Percentiles rank a stretch among this genome's conserved stretches.
phyloP scores from a whole-genome alignment of 169 alveolate genomes.

The Amoebophrya sp. region DNA sequence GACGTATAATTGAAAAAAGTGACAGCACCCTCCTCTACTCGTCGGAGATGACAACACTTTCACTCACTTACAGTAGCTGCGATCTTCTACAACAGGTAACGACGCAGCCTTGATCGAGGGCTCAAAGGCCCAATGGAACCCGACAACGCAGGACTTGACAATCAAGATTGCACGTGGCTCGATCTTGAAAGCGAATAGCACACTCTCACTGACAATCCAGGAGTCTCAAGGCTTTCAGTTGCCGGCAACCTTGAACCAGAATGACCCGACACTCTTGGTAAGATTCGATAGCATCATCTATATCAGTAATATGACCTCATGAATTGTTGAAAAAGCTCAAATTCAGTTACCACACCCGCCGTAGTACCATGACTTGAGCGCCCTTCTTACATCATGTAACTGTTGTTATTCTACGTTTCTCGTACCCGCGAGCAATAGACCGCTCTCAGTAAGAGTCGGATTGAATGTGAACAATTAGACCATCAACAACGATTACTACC shows the following conservation, averaged over 20 bases:
- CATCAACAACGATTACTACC: background rate
- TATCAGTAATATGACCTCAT: no score
- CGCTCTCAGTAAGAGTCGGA: no score
- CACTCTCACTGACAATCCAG: background rate
- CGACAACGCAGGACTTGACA: conserved; percentile 25
- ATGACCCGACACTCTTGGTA: background rate
- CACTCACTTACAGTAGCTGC: no score
- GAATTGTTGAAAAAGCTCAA: no score
- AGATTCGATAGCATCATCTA: background rate
- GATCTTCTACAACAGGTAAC: no score
- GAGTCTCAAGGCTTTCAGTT: conserved; percentile 32
- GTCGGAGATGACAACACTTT: no score
- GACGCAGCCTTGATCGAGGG: conserved; percentile 26
- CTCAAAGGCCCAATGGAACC: conserved; percentile 29
- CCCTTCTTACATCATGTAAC: background rate
- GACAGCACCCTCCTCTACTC: no score
- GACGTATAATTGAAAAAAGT: no score
- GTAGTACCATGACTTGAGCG: no score
- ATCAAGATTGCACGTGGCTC: conserved; percentile 3
- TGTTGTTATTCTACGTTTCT: background rate
- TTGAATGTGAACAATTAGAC: background rate
- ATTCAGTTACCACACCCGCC: no score
- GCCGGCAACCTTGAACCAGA: conserved; percentile 18
- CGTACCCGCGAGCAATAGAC: no score
- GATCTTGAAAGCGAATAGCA: background rate